These are phyloP conservation scores for Clarireedia homoeocarpa DNA, from an alignment of 2,329 filamentous ascomycete species.

Conservation along the genomic window DNA sequence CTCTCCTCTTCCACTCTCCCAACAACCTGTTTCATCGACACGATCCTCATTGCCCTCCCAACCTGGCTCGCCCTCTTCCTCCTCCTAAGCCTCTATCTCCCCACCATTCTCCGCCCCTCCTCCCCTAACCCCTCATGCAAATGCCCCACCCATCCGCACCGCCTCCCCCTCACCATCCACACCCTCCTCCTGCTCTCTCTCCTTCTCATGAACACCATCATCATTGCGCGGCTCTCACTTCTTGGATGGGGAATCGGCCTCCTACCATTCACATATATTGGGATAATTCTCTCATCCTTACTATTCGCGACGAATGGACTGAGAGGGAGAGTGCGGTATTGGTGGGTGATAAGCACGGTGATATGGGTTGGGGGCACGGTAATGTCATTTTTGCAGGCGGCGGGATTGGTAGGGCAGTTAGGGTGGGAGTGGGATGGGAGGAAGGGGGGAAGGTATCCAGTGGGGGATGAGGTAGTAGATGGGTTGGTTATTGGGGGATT, in stretches of 20 bases:
- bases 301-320: constrained; percentile 24
- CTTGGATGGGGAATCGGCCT: constrained; percentile 29
- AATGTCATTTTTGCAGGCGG: constrained; percentile 26
- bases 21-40: constrained; percentile 32
- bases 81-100: constrained; percentile 21
- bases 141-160: constrained; percentile 1
- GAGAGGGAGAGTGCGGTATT: constrained; percentile 16
- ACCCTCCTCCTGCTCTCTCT: constrained; percentile 27
- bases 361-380: constrained; percentile 28
- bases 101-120: constrained; percentile 17
- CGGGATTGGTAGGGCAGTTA: constrained; percentile 25
- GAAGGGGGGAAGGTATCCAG: constrained; percentile 28
- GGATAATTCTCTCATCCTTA: constrained; percentile 21
- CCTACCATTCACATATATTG: constrained; percentile 29
- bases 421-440: constrained; percentile 19
- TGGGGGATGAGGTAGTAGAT: constrained; percentile 29
- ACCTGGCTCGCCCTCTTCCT: constrained; percentile 28
- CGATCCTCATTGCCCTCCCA: constrained; percentile 30
- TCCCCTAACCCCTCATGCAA: constrained; percentile 21
- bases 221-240: constrained; percentile 28
- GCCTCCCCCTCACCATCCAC: constrained; percentile 20
- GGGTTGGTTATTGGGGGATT: constrained; percentile 30
- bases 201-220: constrained; percentile 28
- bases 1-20: constrained; percentile 29
- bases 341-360: constrained; percentile 23